A percentile compares a stretch with the other conserved stretches of the same genome.
These are phyloP conservation scores for Pythium phragmitis DNA, from an alignment of 352 stramenopile species.

Conservation along the genomic window DNA sequence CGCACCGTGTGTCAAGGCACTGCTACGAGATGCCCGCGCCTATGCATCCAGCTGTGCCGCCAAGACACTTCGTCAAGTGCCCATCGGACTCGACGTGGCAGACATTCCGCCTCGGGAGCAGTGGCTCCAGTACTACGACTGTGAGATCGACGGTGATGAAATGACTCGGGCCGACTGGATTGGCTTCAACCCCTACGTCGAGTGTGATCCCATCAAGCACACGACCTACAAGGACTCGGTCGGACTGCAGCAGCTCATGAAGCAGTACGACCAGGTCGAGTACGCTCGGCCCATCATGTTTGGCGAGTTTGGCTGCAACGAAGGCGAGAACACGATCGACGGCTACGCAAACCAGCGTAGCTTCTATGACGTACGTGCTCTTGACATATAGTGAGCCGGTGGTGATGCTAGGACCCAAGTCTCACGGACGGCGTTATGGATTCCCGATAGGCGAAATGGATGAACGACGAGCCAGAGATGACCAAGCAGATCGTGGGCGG, in stretches of 20 bases:
- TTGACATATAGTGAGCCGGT: background rate
- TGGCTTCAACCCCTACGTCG: conserved; percentile 60
- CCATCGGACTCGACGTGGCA: conserved; percentile 71
- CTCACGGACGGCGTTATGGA: background rate
- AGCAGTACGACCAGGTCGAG: conserved; percentile 44
- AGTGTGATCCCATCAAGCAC: conserved; percentile 48
- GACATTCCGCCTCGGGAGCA: conserved; percentile 59
- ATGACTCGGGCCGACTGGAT: conserved; percentile 44
- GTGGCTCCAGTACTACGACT: conserved; percentile 81
- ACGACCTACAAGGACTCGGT: conserved; percentile 48
- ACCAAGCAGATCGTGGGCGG: conserved; percentile 68
- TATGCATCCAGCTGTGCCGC: conserved; percentile 47
- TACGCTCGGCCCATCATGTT: conserved; percentile 68
- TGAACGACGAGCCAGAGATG: conserved; percentile 80
- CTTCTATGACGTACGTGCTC: conserved; percentile 53
- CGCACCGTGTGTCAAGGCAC: conserved; percentile 67
- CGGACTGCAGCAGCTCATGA: conserved; percentile 52
- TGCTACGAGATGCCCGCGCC: conserved; percentile 55
- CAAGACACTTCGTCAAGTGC: conserved; percentile 48
- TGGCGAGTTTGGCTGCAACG: conserved; percentile 68
- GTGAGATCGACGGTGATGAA: conserved; percentile 43
- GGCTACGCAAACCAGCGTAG: conserved; percentile 48
- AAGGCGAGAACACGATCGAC: conserved; percentile 60
- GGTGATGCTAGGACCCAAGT: background rate
- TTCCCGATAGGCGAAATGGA: conserved; percentile 65